Evolutionary conservation across 2,329 filamentous ascomycete genomes (phyloP).

Genomic region (Coniella lustricola): DNA sequence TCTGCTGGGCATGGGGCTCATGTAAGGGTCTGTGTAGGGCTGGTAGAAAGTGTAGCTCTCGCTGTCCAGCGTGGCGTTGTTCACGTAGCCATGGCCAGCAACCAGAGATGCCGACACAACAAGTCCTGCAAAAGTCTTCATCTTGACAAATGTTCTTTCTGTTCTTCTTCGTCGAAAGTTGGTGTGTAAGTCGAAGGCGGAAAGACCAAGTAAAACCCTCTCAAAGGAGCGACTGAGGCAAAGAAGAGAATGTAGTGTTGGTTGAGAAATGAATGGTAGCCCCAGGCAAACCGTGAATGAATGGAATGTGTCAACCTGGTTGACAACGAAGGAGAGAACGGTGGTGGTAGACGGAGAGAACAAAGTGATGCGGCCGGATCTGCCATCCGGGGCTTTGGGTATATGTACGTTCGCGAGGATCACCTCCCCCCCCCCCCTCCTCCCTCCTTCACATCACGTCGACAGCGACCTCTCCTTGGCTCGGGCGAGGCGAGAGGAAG

Average conservation of each 20-base stretch:
- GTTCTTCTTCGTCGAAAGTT: conserved; percentile 5
- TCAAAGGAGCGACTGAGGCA: conserved; percentile 7
- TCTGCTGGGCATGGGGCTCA: conserved; percentile 19
- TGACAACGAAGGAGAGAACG: conserved; percentile 3
- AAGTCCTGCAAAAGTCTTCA: conserved; percentile 18
- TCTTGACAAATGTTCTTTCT: conserved; percentile 1
- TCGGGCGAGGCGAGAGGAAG: not conserved
- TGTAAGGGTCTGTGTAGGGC: conserved; percentile 13
- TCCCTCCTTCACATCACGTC: not conserved
- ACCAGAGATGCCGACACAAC: conserved; percentile 12
- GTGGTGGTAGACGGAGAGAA: not conserved
- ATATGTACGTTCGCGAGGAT: conserved; percentile 8
- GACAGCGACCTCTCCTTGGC: not conserved
- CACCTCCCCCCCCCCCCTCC: not conserved
- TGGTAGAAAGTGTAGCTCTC: conserved; percentile 11
- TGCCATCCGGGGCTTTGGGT: not conserved
- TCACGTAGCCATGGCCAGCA: conserved; percentile 15
- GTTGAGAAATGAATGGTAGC: conserved; percentile 16
- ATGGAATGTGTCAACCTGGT: conserved; percentile 13
- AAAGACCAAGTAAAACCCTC: not conserved
- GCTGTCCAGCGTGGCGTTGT: conserved; percentile 15
- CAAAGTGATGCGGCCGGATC: not conserved
- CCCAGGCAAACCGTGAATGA: conserved; percentile 17
- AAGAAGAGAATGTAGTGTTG: conserved; percentile 7
- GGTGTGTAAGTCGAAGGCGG: not conserved